These are phyloP conservation scores for Amylocystis lapponica DNA, from an alignment of 768 basidiomycete species.

Conservation along the genomic window DNA sequence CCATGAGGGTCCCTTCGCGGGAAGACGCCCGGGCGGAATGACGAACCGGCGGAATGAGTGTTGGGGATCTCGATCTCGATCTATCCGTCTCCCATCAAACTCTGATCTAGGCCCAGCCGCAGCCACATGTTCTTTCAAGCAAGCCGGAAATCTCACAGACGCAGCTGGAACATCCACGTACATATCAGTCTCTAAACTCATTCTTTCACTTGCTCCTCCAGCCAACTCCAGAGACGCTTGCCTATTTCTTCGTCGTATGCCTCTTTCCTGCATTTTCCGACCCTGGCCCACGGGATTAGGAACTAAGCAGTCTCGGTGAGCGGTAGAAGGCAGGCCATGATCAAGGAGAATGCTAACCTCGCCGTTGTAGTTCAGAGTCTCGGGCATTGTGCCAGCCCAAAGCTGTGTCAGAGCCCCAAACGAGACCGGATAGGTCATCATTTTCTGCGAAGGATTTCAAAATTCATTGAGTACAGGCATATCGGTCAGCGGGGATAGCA, in stretches of 20 bases:
- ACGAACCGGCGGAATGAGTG: no score
- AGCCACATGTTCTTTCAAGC: no score
- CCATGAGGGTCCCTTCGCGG: no score
- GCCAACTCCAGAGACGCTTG: constrained; percentile 18
- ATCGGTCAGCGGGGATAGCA: neutral
- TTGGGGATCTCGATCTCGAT: no score
- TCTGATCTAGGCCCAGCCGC: no score
- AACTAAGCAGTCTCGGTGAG: no score
- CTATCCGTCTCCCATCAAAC: no score
- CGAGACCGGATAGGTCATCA: constrained; percentile 24
- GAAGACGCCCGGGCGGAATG: no score
- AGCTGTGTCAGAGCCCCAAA: constrained; percentile 24
- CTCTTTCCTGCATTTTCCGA: constrained; percentile 14
- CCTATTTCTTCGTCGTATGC: constrained; percentile 16
- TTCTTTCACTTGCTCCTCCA: constrained; percentile 16
- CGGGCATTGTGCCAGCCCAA: constrained; percentile 30
- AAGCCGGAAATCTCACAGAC: no score
- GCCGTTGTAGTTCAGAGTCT: constrained; percentile 33
- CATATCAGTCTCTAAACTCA: no score
- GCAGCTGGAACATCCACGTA: no score
- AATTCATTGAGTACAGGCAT: neutral
- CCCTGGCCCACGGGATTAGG: constrained; percentile 20
- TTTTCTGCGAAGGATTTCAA: constrained; percentile 7
- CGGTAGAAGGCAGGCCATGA: neutral
- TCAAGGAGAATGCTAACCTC: constrained; percentile 21